phyloP scores from a whole-genome alignment of 768 basidiomycete species.

The Suillus paluster region DNA sequence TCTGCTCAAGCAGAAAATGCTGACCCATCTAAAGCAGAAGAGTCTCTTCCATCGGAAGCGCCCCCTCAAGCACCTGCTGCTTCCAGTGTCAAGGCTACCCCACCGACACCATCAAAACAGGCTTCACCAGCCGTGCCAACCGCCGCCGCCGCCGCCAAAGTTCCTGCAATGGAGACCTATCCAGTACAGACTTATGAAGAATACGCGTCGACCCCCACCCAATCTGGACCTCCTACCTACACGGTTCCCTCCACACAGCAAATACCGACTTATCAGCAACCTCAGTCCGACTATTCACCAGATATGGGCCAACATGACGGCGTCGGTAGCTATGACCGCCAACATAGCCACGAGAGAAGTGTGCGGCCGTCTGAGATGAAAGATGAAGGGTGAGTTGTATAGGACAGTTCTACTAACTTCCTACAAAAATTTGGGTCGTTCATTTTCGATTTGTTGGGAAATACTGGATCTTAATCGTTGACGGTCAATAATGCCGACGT shows the following conservation, averaged over 20 bases:
- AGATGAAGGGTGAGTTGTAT: conserved; percentile 91
- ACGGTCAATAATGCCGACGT: conserved; percentile 34
- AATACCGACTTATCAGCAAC: conserved; percentile 81
- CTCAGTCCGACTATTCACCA: conserved; percentile 54
- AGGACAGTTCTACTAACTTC: background rate
- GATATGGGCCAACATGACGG: conserved; percentile 25
- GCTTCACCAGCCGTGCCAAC: conserved; percentile 12
- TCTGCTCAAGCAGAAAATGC: conserved; percentile 48
- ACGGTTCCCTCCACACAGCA: conserved; percentile 59
- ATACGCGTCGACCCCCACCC: conserved; percentile 2
- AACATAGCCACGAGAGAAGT: conserved; percentile 59
- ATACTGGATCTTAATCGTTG: conserved; percentile 32
- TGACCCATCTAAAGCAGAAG: conserved; percentile 36
- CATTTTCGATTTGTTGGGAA: conserved; percentile 24
- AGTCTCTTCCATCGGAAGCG: conserved; percentile 31
- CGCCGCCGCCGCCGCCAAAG: conserved; percentile 14
- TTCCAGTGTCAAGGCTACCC: conserved; percentile 22
- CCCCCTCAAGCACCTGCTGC: conserved; percentile 24
- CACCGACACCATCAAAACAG: conserved; percentile 25
- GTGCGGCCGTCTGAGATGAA: conserved; percentile 91
- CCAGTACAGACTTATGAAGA: conserved; percentile 23
- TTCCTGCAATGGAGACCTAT: conserved; percentile 15
- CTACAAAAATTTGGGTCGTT: conserved; percentile 3
- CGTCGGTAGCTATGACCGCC: conserved; percentile 46
- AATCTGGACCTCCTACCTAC: conserved; percentile 39